A percentile compares a stretch with the other conserved stretches of the same genome.
These are phyloP conservation scores for Thymus quinquecostatus DNA, from an alignment of 257 asterid species.

Conservation along the genomic window DNA sequence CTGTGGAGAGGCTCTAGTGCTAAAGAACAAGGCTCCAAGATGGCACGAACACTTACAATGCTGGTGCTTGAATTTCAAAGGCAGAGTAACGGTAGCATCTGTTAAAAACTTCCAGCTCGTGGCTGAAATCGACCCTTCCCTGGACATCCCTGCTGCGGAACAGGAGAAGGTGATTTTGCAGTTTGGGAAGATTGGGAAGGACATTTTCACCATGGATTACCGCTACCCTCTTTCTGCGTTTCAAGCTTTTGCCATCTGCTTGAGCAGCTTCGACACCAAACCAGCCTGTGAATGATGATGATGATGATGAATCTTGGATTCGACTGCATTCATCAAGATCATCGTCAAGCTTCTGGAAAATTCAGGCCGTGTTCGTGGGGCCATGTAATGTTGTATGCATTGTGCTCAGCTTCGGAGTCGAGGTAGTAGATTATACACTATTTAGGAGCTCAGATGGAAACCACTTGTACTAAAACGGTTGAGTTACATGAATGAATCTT, in stretches of 20 bases:
- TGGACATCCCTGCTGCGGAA: slow-evolving; percentile 61
- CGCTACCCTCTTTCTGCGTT: slow-evolving; percentile 93
- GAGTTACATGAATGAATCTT: slow-evolving; percentile 12
- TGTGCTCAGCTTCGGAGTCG: background rate
- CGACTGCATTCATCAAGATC: slow-evolving; percentile 25
- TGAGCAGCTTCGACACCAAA: slow-evolving; percentile 98
- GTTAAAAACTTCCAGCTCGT: slow-evolving; percentile 92
- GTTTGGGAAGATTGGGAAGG: slow-evolving; percentile 94
- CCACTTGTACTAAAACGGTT: slow-evolving; percentile 21
- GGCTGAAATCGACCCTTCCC: slow-evolving; percentile 69
- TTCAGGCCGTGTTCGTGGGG: background rate
- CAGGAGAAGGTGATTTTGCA: slow-evolving; percentile 86
- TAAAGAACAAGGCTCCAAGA: slow-evolving; percentile 83
- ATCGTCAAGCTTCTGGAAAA: background rate
- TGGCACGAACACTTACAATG: slow-evolving; percentile 97
- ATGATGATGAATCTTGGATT: background rate
- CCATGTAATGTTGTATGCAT: background rate
- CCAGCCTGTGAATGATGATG: slow-evolving; percentile 84
- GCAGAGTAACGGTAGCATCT: slow-evolving; percentile 95
- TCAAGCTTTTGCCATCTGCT: slow-evolving; percentile 94
- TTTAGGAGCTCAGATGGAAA: slow-evolving; percentile 29
- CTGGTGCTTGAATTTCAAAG: slow-evolving; percentile 94
- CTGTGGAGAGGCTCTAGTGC: slow-evolving; percentile 54
- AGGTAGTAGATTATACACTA: slow-evolving; percentile 3
- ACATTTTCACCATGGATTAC: slow-evolving; percentile 93